Percentiles rank a stretch among this genome's conserved stretches.
Conservation (phyloP, 257 asterid genomes). For the Solanum raphanifolium region DNA sequence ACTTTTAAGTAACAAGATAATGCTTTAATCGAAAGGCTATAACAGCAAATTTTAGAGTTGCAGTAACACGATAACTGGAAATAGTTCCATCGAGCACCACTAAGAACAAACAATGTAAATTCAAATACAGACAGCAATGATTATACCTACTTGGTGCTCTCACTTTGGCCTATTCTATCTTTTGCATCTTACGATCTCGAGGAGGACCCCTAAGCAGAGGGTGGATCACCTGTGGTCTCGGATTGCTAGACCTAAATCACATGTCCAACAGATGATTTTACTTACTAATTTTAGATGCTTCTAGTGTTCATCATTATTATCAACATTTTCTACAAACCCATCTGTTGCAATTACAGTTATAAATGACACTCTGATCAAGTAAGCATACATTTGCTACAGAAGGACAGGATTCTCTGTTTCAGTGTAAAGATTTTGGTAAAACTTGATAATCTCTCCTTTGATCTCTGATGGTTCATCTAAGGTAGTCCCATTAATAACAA, state of each 20-base stretch:
- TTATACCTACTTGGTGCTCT: background rate
- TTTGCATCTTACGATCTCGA: background rate
- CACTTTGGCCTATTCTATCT: background rate
- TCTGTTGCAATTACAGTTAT: background rate
- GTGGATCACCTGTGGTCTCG: background rate
- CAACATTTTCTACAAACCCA: background rate
- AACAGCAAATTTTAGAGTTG: background rate
- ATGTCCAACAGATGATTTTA: background rate
- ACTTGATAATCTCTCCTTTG: background rate
- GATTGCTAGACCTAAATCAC: background rate
- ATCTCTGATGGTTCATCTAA: background rate
- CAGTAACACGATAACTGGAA: background rate
- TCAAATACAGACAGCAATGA: background rate
- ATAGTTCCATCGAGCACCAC: background rate
- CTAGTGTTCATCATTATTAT: background rate
- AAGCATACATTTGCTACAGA: background rate
- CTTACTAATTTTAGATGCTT: background rate
- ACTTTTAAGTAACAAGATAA: background rate
- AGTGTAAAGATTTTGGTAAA: background rate
- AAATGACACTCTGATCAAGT: background rate
- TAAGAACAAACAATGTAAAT: background rate
- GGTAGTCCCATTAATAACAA: background rate
- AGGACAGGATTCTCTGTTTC: background rate
- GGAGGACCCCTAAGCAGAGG: background rate
- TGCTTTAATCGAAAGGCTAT: background rate